A percentile compares a stretch with the other conserved stretches of the same genome.
phyloP scores from a whole-genome alignment of 2,329 filamentous ascomycete genomes.

The Monosporascus cannonballus region DNA sequence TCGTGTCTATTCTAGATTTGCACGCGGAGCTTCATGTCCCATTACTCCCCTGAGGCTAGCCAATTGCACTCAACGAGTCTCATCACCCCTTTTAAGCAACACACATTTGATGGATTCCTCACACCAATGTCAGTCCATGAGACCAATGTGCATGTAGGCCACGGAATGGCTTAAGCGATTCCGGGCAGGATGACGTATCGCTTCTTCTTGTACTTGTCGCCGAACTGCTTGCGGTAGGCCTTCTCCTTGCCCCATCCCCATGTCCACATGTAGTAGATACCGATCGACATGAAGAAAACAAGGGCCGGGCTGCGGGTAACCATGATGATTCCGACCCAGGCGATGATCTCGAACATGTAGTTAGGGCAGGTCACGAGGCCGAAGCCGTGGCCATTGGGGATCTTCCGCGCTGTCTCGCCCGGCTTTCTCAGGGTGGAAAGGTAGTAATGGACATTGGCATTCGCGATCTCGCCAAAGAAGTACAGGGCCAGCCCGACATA shows the following conservation, averaged over 20 bases:
- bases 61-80: not conserved
- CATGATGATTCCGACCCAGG: constrained; percentile 79
- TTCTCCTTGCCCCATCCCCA: constrained; percentile 94
- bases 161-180: constrained; percentile 48
- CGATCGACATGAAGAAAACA: constrained; percentile 67
- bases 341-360: constrained; percentile 87
- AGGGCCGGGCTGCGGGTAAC: constrained; percentile 76
- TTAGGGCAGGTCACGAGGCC: constrained; percentile 88
- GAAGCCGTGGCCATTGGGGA: constrained; percentile 82
- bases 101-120: not conserved
- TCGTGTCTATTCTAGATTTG: not conserved
- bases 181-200: constrained; percentile 75
- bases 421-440: constrained; percentile 70
- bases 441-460: constrained; percentile 73
- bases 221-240: constrained; percentile 84
- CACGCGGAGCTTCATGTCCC: not conserved
- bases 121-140: not conserved
- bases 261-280: constrained; percentile 69
- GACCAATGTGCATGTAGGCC: not conserved
- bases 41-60: not conserved
- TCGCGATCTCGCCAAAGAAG: constrained; percentile 70
- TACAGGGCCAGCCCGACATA: constrained; percentile 67
- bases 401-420: constrained; percentile 80
- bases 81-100: not conserved
- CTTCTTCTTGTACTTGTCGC: constrained; percentile 94